These are phyloP conservation scores for Podaxis sp. DNA, from an alignment of 768 basidiomycete species.

Conservation along the genomic window DNA sequence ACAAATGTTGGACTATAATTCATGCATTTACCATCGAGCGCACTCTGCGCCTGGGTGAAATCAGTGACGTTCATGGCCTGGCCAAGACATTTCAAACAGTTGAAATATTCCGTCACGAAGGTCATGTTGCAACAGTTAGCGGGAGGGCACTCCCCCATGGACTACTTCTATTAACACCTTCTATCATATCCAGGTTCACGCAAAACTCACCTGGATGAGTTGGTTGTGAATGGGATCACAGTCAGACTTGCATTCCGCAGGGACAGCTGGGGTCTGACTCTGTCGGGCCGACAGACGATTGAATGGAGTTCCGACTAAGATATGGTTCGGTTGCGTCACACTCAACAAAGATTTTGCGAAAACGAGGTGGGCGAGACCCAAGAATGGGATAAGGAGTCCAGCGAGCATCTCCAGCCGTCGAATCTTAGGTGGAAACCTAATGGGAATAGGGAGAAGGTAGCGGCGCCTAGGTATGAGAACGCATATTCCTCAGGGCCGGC, in stretches of 20 bases:
- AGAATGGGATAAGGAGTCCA: neutral
- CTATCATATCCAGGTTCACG: too few relatives aligned
- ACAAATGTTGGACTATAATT: neutral
- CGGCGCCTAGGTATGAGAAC: neutral
- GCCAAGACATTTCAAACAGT: slow-evolving; percentile 36
- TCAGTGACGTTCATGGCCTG: slow-evolving; percentile 25
- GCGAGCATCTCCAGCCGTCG: neutral
- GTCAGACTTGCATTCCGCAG: slow-evolving; percentile 30
- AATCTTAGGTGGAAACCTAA: neutral
- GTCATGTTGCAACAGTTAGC: slow-evolving; percentile 28
- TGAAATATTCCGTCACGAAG: slow-evolving; percentile 31
- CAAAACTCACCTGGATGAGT: slow-evolving; percentile 20
- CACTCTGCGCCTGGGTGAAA: slow-evolving; percentile 28
- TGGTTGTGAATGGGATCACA: slow-evolving; percentile 30
- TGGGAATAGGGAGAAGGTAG: neutral
- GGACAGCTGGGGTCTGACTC: slow-evolving; percentile 21
- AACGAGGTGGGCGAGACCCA: neutral
- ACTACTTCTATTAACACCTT: neutral
- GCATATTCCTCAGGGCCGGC: slow-evolving; percentile 4
- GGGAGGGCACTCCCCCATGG: slow-evolving; percentile 10
- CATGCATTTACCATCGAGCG: slow-evolving; percentile 25
- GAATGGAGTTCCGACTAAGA: neutral
- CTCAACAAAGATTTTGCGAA: slow-evolving; percentile 3
- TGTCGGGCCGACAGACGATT: slow-evolving; percentile 22
- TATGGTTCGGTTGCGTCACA: slow-evolving; percentile 5